A percentile compares a stretch with the other conserved stretches of the same genome.
These are phyloP conservation scores for Mycena metata DNA, from an alignment of 768 basidiomycete genomes.

Conservation along the genomic window DNA sequence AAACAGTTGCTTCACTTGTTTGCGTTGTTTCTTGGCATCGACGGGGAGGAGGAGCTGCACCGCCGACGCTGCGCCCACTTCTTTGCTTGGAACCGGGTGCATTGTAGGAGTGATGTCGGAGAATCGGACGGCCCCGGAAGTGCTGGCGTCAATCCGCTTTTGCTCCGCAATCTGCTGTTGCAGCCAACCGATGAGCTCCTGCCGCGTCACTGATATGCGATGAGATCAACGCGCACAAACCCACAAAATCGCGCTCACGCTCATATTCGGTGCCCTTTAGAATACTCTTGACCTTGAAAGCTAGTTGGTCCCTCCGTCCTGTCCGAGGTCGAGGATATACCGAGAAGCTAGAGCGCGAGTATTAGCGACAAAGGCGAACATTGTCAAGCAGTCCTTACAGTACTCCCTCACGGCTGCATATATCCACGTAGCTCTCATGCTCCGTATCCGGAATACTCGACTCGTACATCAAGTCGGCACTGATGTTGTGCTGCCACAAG, in stretches of 20 bases:
- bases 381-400: constrained; percentile 61
- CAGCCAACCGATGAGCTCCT: constrained; percentile 81
- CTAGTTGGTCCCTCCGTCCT: constrained; percentile 69
- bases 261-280: constrained; percentile 84
- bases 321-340: constrained; percentile 66
- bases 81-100: constrained; percentile 54
- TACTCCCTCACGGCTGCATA: constrained; percentile 86
- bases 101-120: constrained; percentile 53
- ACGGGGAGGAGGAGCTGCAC: constrained; percentile 76
- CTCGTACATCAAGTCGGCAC: constrained; percentile 92
- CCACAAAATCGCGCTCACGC: constrained; percentile 55
- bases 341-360: constrained; percentile 50
- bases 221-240: constrained; percentile 20
- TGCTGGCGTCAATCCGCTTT: constrained; percentile 76
- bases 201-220: constrained; percentile 56
- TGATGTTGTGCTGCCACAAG: constrained; percentile 86
- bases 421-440: constrained; percentile 74
- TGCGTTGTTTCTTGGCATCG: constrained; percentile 82
- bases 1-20: constrained; percentile 77
- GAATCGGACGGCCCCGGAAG: constrained; percentile 66
- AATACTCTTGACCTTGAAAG: constrained; percentile 88
- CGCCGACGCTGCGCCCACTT: constrained; percentile 54
- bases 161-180: constrained; percentile 86
- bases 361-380: not conserved
- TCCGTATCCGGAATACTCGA: constrained; percentile 72